phyloP scores from a whole-genome alignment of 768 basidiomycete species.

The Leucosporidium creatinivorum region DNA sequence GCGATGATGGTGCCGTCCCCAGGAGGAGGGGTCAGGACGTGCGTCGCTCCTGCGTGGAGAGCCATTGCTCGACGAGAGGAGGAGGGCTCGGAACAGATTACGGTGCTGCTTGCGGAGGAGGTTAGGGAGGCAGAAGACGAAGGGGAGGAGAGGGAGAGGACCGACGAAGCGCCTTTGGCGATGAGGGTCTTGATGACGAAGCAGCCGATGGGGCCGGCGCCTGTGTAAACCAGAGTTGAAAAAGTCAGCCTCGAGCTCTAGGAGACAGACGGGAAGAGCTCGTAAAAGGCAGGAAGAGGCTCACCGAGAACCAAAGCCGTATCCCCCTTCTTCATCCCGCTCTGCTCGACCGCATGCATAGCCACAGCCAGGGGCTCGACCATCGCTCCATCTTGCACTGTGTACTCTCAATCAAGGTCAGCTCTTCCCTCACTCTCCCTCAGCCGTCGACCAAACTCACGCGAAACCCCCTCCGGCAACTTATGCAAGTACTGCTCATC shows the following conservation, averaged over 20 bases:
- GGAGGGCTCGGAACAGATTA: constrained; percentile 48
- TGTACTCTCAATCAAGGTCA: neutral
- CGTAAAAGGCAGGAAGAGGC: constrained; percentile 40
- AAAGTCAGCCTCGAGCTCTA: too few relatives aligned
- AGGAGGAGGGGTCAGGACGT: constrained; percentile 34
- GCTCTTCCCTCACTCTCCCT: too few relatives aligned
- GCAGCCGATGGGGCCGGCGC: constrained; percentile 42
- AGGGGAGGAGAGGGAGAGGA: neutral
- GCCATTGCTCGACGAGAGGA: constrained; percentile 44
- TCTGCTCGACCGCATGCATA: constrained; percentile 48
- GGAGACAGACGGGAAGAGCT: neutral
- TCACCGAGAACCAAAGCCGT: constrained; percentile 46
- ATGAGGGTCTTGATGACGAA: constrained; percentile 46
- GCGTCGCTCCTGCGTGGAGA: constrained; percentile 43
- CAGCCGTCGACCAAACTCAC: constrained; percentile 40
- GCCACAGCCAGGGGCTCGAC: constrained; percentile 50
- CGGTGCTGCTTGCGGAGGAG: constrained; percentile 16
- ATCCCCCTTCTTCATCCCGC: constrained; percentile 44
- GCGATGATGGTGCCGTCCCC: constrained; percentile 36
- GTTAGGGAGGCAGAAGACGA: too few relatives aligned
- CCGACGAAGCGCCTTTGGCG: constrained; percentile 37
- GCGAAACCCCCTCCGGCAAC: constrained; percentile 44
- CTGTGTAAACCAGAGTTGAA: too few relatives aligned
- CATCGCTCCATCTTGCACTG: constrained; percentile 50
- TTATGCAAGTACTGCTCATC: constrained; percentile 44